A percentile compares a stretch with the other conserved stretches of the same genome.
Conservation (phyloP, 2,329 filamentous ascomycete species). For the Iodosphaeria phyllophila region DNA sequence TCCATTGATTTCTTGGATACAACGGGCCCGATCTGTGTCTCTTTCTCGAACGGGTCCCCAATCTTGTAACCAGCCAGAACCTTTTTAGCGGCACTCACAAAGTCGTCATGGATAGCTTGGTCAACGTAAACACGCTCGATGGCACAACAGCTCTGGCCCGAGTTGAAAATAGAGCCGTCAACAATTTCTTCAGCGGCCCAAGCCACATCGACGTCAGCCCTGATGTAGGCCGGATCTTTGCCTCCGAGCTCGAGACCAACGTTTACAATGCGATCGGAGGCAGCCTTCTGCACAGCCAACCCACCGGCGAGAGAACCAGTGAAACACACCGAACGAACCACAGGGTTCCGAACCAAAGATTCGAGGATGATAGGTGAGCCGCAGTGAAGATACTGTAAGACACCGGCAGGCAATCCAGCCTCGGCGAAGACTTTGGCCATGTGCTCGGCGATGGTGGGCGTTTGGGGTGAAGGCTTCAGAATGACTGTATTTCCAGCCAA, state of each 20-base stretch:
- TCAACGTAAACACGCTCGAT: slow-evolving; percentile 86
- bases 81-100: slow-evolving; percentile 60
- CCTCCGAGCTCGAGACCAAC: slow-evolving; percentile 86
- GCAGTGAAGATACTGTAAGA: slow-evolving; percentile 84
- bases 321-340: slow-evolving; percentile 72
- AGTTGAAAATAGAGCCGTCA: slow-evolving; percentile 93
- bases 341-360: slow-evolving; percentile 56
- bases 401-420: slow-evolving; percentile 65
- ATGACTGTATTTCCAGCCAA: slow-evolving; percentile 83
- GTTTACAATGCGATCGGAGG: slow-evolving; percentile 64
- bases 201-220: slow-evolving; percentile 66
- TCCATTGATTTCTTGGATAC: slow-evolving; percentile 65
- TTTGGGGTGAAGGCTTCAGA: slow-evolving; percentile 87
- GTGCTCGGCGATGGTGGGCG: slow-evolving; percentile 78
- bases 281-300: slow-evolving; percentile 68
- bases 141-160: slow-evolving; percentile 92
- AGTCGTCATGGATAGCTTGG: slow-evolving; percentile 64
- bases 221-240: slow-evolving; percentile 84
- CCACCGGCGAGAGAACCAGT: slow-evolving; percentile 85
- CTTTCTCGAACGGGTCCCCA: slow-evolving; percentile 67
- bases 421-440: slow-evolving; percentile 57
- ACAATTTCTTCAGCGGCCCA: slow-evolving; percentile 94
- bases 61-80: slow-evolving; percentile 69
- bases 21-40: slow-evolving; percentile 74
- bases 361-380: slow-evolving; percentile 64